Evolutionary conservation across 352 stramenopile species (phyloP), one percentile per base, ranked within the genome.

Genomic region (Pythium dissotocum): DNA sequence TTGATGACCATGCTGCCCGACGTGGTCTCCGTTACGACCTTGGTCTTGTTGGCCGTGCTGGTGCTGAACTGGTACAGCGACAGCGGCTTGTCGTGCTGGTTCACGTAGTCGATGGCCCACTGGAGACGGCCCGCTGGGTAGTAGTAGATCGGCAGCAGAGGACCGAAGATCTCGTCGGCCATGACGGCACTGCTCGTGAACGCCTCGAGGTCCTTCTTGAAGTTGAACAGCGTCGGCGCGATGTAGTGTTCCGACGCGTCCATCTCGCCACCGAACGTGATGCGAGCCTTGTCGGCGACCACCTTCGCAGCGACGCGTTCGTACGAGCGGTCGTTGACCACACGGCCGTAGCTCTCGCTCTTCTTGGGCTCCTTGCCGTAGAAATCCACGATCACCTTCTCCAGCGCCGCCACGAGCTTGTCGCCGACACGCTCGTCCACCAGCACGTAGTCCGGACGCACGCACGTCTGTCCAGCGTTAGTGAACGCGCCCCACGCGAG

Each of bases 151-250:
- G 96, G 93, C 51, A 99, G 69, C 44, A 99, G 65, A 4, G 97
- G 97, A 5, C 97, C 96, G 77, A 99, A 99, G 26, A 99, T 93
- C 76, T 99, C 96, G 55, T 99, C 93, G n/a, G 77, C 60, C 86
- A 98, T 97, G 3, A 75, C 76, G n/a, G 83, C 75, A 24, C 81
- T 87, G 2, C 48, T 69, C 6, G 87, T 51, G 26, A 89, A 91
- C 1, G 66, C 76, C 5, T 71, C 49, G 0, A 78, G 65, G 24
- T 90, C 75, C 40, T 77, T 75, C 70, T 94, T 87, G 54, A 96
- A 87, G 60, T 97, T 86, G 55, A 98, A 63, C 21, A 98, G 73
- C 21, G 94, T 98, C 1, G 92, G 91, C 7, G 80, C 77, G 53
- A 98, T 82, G 77, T 85, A 98, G 52, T 73, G 76, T 12, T 96